Percentiles rank a stretch among this genome's conserved stretches.
These are phyloP conservation scores for Cryptococcus sp. DNA, from an alignment of 1,284 basidiomycete genomes.

Conservation along the genomic window DNA sequence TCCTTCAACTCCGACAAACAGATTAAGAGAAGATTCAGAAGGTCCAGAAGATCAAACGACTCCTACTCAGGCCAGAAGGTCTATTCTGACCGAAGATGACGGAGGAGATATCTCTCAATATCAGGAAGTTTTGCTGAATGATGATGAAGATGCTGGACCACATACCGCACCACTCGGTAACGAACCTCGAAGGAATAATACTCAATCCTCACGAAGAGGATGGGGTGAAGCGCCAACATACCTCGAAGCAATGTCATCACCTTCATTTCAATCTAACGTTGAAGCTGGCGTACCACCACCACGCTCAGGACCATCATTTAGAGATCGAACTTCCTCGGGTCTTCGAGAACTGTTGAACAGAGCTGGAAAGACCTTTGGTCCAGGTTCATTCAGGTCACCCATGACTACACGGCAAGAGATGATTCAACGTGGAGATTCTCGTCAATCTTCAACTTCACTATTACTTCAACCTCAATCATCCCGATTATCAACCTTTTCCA, in stretches of 20 bases:
- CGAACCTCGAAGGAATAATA: neutral
- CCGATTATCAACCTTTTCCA: conserved; percentile 8
- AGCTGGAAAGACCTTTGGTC: conserved; percentile 10
- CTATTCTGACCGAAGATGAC: too few species aligned
- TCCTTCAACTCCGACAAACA: too few species aligned
- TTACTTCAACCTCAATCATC: conserved; percentile 18
- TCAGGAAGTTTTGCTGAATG: neutral
- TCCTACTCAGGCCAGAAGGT: too few species aligned
- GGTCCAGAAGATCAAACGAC: too few species aligned
- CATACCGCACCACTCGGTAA: conserved; percentile 5
- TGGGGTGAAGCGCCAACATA: conserved; percentile 35
- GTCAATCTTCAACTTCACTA: conserved; percentile 10
- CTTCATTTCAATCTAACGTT: conserved; percentile 2
- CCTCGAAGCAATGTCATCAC: conserved; percentile 32
- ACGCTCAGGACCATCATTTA: conserved; percentile 2
- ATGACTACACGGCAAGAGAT: neutral
- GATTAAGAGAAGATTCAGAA: too few species aligned
- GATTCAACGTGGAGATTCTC: conserved; percentile 8
- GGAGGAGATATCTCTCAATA: neutral
- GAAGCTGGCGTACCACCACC: conserved; percentile 12
- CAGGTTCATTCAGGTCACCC: conserved; percentile 1
- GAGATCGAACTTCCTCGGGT: conserved; percentile 19
- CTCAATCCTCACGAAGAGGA: conserved; percentile 8
- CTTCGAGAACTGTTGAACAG: conserved; percentile 21
- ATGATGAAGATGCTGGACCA: neutral